Evolutionary conservation across 495 filamentous ascomycete genomes (phyloP), one percentile per base, ranked within the genome.

Genomic region (Penicillium arizonense): DNA sequence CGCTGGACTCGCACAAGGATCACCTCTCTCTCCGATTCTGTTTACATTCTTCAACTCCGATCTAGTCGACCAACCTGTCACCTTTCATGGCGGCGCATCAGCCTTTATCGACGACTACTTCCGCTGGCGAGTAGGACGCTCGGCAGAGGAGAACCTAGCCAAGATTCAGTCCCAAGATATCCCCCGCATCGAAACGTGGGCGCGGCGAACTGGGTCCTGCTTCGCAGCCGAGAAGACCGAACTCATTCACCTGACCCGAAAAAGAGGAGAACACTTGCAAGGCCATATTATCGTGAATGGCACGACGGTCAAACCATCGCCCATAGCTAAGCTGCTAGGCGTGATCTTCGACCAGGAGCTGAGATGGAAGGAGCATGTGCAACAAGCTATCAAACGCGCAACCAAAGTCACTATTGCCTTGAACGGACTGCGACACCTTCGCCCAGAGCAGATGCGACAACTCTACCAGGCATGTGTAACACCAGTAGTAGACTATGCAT

Each of bases 41-140:
- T 70, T 64, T 38, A 12, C 36, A 26, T 65, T 68, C 50, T 70
- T 62, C 28, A 69, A 66, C 47, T 23, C 45, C 21, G 54, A 62
- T 16, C 56, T 64, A 16, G 58, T 67, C 0, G 50, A 64, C 34
- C 54, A 64, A 38, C 53, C 50, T 0, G 55, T 67, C 18, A 28
- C 44, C 40, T 55, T 28, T 18, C n/a, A 58, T 13, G 53, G 59
- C 0, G 56, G 61, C 8, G 55, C 54, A 16, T 64, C 49, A 21
- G 58, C 54, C 7, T 68, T 61, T 21, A 68, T 65, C 33, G 50
- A 68, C 14, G 53, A 65, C 44, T 65, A 63, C 34, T 64, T 64
- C 35, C 42, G 55, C 2, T 59, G 45, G 57, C 51, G 48, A 23
- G 55, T 53, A 4, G 57, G 57, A 8, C 34, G 12, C 4, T 57